Conservation (phyloP, 208 protist species). For the Leishmania aethiopica region DNA sequence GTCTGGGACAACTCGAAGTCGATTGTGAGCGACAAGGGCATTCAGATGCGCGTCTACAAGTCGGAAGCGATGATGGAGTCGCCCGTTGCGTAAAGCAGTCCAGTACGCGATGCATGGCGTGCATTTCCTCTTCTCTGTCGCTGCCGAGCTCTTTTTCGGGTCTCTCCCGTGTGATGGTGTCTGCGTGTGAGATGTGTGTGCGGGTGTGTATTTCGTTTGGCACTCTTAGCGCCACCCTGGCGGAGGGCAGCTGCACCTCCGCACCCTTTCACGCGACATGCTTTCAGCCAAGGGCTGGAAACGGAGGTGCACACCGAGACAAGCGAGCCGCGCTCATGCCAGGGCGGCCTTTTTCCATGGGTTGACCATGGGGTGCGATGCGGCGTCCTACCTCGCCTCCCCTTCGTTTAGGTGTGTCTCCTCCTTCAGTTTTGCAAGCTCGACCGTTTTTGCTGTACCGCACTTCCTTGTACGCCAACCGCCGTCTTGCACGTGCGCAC, state of each 20-base stretch:
- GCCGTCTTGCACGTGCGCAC: not conserved
- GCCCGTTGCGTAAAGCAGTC: not conserved
- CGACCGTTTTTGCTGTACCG: not conserved
- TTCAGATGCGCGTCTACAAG: constrained; percentile 76
- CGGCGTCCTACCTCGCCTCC: not conserved
- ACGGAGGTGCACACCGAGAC: not conserved
- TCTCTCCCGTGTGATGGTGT: not conserved
- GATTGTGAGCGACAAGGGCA: constrained; percentile 45
- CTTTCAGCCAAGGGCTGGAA: not conserved
- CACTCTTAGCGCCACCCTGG: not conserved
- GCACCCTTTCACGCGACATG: not conserved
- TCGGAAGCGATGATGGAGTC: constrained; percentile 26
- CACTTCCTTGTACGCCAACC: not conserved
- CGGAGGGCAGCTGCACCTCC: not conserved
- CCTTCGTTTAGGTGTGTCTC: not conserved
- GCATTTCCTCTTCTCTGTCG: not conserved
- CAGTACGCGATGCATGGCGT: not conserved
- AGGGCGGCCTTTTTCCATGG: not conserved
- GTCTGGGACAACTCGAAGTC: constrained; percentile 64
- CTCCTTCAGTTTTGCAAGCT: not conserved
- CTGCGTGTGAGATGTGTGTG: not conserved
- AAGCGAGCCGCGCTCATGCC: not conserved
- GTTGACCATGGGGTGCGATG: not conserved
- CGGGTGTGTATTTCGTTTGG: not conserved
- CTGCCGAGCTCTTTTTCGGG: constrained; percentile 1